Conservation (phyloP, 345 rosid genomes). For the Conringia planisiliqua region DNA sequence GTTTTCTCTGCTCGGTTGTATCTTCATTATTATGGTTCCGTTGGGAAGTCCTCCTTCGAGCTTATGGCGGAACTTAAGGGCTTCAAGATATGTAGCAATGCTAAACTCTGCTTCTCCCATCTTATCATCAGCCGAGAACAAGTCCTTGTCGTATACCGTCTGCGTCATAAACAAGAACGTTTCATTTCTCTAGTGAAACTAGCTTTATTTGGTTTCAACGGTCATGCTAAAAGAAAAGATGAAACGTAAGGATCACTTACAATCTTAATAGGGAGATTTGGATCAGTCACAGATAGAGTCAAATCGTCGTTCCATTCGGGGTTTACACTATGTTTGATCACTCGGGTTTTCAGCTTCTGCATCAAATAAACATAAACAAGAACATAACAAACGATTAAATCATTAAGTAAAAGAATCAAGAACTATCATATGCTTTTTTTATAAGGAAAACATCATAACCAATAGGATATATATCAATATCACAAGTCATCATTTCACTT, state of each 20-base stretch:
- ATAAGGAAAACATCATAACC: not conserved
- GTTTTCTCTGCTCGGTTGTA: conserved; percentile 50
- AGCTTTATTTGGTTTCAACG: no score
- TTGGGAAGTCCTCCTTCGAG: conserved; percentile 38
- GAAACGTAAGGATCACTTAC: conserved; percentile 47
- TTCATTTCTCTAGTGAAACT: not conserved
- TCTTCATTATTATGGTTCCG: conserved; percentile 53
- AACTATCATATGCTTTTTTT: not conserved
- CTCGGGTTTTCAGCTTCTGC: conserved; percentile 81
- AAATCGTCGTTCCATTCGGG: conserved; percentile 87
- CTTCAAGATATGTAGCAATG: conserved; percentile 47
- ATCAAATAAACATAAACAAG: not conserved
- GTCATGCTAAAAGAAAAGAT: no score
- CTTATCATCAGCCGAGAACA: conserved; percentile 68
- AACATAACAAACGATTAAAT: not conserved
- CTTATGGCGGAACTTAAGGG: conserved; percentile 35
- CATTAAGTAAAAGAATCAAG: not conserved
- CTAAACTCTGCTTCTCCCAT: conserved; percentile 87
- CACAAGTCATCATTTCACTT: not conserved
- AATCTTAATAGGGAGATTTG: conserved; percentile 53
- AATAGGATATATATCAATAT: not conserved
- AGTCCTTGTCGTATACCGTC: conserved; percentile 66
- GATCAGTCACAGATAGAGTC: conserved; percentile 67
- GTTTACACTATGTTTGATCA: conserved; percentile 53
- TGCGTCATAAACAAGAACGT: conserved; percentile 22